Percentiles rank a stretch among this genome's conserved stretches.
phyloP scores from a whole-genome alignment of 1,284 basidiomycete species.

The Cryptococcus sp. region DNA sequence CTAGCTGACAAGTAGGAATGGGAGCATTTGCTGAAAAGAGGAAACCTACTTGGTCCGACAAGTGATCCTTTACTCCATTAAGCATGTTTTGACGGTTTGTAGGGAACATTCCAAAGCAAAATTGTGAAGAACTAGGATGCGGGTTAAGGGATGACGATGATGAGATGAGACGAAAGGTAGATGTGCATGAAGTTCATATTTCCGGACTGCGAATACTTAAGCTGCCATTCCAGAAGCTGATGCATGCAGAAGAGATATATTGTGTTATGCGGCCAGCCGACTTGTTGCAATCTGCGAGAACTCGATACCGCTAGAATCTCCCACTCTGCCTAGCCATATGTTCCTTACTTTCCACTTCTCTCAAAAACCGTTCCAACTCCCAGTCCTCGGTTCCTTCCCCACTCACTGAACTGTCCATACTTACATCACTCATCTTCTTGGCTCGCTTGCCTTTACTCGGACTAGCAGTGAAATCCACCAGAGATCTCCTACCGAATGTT shows the following conservation, averaged over 20 bases:
- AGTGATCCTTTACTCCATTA: conserved; percentile 14
- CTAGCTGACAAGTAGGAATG: conserved; percentile 41
- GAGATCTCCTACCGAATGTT: neutral
- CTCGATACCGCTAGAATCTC: too few species aligned
- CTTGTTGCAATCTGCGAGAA: too few species aligned
- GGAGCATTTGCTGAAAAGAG: conserved; percentile 96
- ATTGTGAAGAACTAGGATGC: too few species aligned
- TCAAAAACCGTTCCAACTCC: conserved; percentile 11
- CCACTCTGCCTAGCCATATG: too few species aligned
- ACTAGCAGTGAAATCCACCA: neutral
- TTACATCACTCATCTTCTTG: neutral
- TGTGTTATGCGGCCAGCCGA: too few species aligned
- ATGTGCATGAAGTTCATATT: too few species aligned
- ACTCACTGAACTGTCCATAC: conserved; percentile 1
- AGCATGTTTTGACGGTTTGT: neutral
- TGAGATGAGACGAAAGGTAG: too few species aligned
- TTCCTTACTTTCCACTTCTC: conserved; percentile 5
- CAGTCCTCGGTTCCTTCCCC: conserved; percentile 7
- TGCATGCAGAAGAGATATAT: too few species aligned
- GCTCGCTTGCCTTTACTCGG: neutral
- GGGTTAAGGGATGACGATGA: too few species aligned
- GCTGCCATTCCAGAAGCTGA: too few species aligned
- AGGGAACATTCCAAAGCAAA: neutral
- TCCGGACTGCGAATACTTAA: too few species aligned
- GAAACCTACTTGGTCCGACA: conserved; percentile 65